Percentiles rank a stretch among this genome's conserved stretches.
Evolutionary conservation across 169 alveolate genomes (phyloP).

Genomic region (Plasmodium adleri): DNA sequence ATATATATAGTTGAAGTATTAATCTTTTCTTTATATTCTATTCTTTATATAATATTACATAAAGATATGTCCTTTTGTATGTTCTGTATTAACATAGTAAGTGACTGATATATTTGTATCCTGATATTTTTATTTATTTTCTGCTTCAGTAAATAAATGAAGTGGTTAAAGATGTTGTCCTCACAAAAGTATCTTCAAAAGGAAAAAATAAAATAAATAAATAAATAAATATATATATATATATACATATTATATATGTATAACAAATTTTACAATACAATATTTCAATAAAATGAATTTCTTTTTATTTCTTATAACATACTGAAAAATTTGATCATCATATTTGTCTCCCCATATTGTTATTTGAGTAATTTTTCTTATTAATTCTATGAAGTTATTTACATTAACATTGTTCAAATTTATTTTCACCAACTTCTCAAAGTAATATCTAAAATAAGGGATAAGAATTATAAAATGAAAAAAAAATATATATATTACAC

Average conservation of each 20-base stretch:
- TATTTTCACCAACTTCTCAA: conserved; percentile 57
- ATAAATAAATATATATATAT: neutral
- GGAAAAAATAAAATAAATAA: neutral
- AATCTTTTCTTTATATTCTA: no score
- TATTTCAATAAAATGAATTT: neutral
- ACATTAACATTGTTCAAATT: conserved; percentile 51
- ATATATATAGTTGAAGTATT: no score
- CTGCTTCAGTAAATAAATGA: conserved; percentile 47
- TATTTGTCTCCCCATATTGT: conserved; percentile 74
- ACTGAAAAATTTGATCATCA: conserved; percentile 73
- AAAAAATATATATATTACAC: no score
- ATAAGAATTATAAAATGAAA: neutral
- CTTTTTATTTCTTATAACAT: neutral
- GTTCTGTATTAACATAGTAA: conserved; percentile 43
- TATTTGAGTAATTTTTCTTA: conserved; percentile 68
- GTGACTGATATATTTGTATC: conserved; percentile 58
- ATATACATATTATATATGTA: neutral
- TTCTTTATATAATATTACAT: conserved; percentile 11
- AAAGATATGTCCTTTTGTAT: conserved; percentile 58
- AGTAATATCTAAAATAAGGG: conserved; percentile 34
- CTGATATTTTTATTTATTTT: conserved; percentile 45
- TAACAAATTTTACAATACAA: neutral
- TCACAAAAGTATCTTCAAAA: conserved; percentile 59
- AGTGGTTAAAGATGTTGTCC: conserved; percentile 57
- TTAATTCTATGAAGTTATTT: conserved; percentile 57